phyloP scores from a whole-genome alignment of 2,329 filamentous ascomycete species.

The Beauveria medogensis region DNA sequence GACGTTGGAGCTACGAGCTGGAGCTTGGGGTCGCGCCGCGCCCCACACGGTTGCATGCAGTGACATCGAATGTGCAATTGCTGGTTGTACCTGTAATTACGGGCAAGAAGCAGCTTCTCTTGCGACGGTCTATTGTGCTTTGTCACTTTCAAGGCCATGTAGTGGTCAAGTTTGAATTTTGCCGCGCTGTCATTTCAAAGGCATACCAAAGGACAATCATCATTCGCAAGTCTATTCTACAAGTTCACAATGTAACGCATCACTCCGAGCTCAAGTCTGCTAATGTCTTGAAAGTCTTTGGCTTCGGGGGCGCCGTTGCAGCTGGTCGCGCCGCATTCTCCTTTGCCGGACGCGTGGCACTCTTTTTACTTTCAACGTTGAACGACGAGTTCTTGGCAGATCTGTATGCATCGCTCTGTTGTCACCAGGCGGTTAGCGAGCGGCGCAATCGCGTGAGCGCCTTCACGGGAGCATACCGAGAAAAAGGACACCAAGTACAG shows the following conservation, averaged over 20 bases:
- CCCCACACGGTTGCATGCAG: background rate
- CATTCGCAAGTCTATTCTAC: background rate
- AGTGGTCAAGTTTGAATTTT: no score
- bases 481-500: conserved; percentile 56
- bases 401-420: conserved; percentile 53
- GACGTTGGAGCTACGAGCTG: background rate
- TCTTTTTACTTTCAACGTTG: conserved; percentile 40
- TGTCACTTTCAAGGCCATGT: no score
- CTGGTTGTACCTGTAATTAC: no score
- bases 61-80: background rate
- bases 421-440: background rate
- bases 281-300: conserved; percentile 40
- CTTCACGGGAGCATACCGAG: conserved; percentile 37
- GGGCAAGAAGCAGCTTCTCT: no score
- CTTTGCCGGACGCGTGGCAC: conserved; percentile 13
- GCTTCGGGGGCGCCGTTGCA: conserved; percentile 22
- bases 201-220: background rate
- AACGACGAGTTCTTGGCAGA: conserved; percentile 52
- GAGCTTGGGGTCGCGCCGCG: background rate
- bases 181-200: no score
- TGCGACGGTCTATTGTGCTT: no score
- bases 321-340: conserved; percentile 18
- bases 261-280: conserved; percentile 38
- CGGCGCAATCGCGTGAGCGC: conserved; percentile 12
- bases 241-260: background rate